Base-by-base conservation (phyloP, 78 protist species). In the Dictyostelium brefeldianum region DNA sequence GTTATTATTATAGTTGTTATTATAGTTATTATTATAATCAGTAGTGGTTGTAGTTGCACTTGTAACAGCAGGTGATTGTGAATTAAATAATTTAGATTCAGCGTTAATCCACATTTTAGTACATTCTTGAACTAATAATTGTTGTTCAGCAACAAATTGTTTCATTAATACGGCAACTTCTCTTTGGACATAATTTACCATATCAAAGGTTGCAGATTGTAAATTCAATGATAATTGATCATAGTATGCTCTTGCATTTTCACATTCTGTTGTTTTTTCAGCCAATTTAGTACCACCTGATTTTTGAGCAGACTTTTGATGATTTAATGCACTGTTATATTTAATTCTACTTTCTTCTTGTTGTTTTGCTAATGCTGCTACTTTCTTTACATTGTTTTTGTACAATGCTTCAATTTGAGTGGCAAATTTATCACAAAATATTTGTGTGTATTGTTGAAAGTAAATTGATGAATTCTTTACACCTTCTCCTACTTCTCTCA, bases 371-470 rank as follows among this genome's bases (percentile, higher is more conserved):
- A 51, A 27, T 0, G 56, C 20, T 12, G 74, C 56, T 3, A 77
- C 78, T 47, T 74, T 74, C 47, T 87, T 87, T 5, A 87, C 93
- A n/a, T 62, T 27, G 4, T 56, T 20, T 0, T 51, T 56, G 56
- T 87, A 87, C 43, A 87, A 48, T 10, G 59, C 31, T 10, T 47
- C 57, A 27, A 87, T 12, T 67, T 87, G 83, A 47, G 22, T 74
- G 4, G 83, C 79, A n/a, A 87, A 51, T 47, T 57, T 80, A 64
- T 87, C 93, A 78, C 59, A 47, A 62, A 87, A 87, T 10, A 41
- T n/a, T 48, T 78, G 83, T 27, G 71, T 87, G 31, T 87, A 87
- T 50, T 87, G 93, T 77, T 87, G 93, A 84, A 87, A 87, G 18
- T 57, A 64, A 5, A 78, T 62, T 29, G 50, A 51, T 3, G 81